phyloP scores from a whole-genome alignment of 129 eudicot species.

The sunflower (Helianthus annuus) region HanXRQr2.0-SUNRISE NC_035449.2:176549445-176549944 shows the following conservation, averaged over 20 bases:
- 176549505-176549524: slow-evolving; percentile 28
- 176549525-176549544: slow-evolving; percentile 22
- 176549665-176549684: not conserved
- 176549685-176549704: not conserved
- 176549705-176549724: not conserved
- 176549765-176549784: not conserved
- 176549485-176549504: slow-evolving; percentile 23
- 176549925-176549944: not conserved
- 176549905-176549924: not conserved
- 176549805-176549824: slow-evolving; percentile 3
- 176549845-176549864: not conserved
- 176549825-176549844: not conserved
- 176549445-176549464: slow-evolving; percentile 8
- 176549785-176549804: not conserved
- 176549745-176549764: not conserved
- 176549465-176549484: slow-evolving; percentile 25
- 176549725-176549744: not conserved
- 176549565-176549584: slow-evolving; percentile 15
- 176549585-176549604: slow-evolving; percentile 5
- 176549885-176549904: not conserved
- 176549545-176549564: slow-evolving; percentile 21
- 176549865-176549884: not conserved
- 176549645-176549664: not conserved
- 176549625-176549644: slow-evolving; percentile 4
- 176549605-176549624: slow-evolving; percentile 17